A percentile compares a stretch with the other conserved stretches of the same genome.
Conservation (phyloP, 2,329 filamentous ascomycete genomes). For the Sclerotinia nivalis region DNA sequence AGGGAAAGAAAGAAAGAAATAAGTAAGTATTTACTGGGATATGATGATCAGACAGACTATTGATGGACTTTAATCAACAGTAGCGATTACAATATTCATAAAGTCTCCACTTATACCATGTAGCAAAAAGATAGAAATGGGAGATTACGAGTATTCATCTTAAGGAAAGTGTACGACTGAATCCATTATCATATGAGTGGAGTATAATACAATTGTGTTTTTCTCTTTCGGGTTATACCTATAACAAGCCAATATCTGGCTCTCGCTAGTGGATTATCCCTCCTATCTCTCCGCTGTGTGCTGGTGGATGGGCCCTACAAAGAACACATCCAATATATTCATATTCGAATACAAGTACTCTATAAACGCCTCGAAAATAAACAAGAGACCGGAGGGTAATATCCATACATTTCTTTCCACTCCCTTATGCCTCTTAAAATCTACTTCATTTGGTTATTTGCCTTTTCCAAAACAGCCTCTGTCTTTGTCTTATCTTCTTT, state of each 20-base stretch:
- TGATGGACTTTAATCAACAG: no score
- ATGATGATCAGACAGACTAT: no score
- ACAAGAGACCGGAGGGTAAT: not conserved
- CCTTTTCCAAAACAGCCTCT: constrained; percentile 29
- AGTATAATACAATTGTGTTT: constrained; percentile 22
- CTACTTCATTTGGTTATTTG: constrained; percentile 27
- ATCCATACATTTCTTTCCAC: constrained; percentile 10
- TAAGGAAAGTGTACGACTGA: constrained; percentile 5
- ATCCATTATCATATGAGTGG: constrained; percentile 18
- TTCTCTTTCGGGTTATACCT: not conserved
- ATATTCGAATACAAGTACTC: constrained; percentile 14
- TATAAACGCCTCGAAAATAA: constrained; percentile 11
- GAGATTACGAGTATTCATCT: no score
- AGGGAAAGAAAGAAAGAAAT: no score
- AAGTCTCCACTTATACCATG: not conserved
- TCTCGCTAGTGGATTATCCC: not conserved
- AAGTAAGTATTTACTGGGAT: no score
- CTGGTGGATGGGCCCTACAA: not conserved
- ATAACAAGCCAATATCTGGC: not conserved
- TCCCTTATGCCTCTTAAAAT: not conserved
- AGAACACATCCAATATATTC: not conserved
- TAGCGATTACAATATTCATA: no score
- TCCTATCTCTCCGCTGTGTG: not conserved
- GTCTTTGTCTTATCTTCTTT: constrained; percentile 28
- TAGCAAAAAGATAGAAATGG: not conserved